phyloP scores from a whole-genome alignment of 495 filamentous ascomycete genomes.

The Podospora fimiseda region DNA sequence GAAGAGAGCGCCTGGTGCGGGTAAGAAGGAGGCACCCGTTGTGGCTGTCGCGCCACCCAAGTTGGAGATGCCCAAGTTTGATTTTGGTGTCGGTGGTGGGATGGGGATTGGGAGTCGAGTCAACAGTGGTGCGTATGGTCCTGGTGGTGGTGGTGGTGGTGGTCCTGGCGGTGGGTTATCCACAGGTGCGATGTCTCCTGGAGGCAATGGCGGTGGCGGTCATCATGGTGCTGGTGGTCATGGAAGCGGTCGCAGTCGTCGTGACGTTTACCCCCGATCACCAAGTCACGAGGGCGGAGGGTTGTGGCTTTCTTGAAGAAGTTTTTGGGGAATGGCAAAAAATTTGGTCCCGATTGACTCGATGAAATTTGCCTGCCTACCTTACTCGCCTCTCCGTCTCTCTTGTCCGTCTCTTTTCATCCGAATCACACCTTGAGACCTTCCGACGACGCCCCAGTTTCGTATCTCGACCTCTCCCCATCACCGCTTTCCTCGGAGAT shows the following conservation, averaged over 20 bases:
- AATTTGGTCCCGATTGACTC: too few species aligned
- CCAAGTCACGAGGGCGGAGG: not conserved
- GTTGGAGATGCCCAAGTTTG: slow-evolving; percentile 53
- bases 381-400: too few species aligned
- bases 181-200: too few species aligned
- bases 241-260: not conserved
- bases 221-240: not conserved
- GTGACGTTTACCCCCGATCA: not conserved
- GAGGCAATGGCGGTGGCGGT: too few species aligned
- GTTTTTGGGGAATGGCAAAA: not conserved
- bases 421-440: too few species aligned
- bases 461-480: too few species aligned
- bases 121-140: not conserved
- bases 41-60: slow-evolving; percentile 38
- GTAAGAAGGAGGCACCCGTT: slow-evolving; percentile 15
- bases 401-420: too few species aligned
- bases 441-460: too few species aligned
- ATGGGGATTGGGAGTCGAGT: slow-evolving; percentile 4
- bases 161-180: too few species aligned
- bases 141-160: not conserved
- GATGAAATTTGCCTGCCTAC: too few species aligned
- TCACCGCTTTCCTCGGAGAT: too few species aligned
- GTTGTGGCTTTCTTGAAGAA: slow-evolving; percentile 1
- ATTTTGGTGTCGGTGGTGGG: slow-evolving; percentile 29
- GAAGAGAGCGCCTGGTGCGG: slow-evolving; percentile 35